Conservation (phyloP, 805 yeast genomes). For the Henningerozyma blattae region DNA sequence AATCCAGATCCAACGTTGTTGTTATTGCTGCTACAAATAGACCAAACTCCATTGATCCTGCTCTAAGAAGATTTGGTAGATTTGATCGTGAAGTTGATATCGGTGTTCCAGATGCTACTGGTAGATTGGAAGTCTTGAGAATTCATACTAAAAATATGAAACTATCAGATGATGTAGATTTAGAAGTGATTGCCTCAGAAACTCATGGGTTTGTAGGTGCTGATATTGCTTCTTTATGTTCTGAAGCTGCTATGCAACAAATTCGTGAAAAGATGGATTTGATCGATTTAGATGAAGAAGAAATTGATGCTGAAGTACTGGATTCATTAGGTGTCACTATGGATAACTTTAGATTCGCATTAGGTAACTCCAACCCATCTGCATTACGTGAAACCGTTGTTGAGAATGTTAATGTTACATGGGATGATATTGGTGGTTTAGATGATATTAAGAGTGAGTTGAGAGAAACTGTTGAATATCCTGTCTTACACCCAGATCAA, state of each 20-base stretch:
- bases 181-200: slow-evolving; percentile 90
- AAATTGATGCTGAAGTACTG: slow-evolving; percentile 91
- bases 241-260: slow-evolving; percentile 99
- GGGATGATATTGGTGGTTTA: slow-evolving; percentile 99
- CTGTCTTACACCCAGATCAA: slow-evolving; percentile 97
- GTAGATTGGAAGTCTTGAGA: slow-evolving; percentile 90
- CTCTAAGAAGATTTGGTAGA: slow-evolving; percentile 76
- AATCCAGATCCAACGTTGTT: slow-evolving; percentile 94
- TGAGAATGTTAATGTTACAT: slow-evolving; percentile 93
- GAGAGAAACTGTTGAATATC: slow-evolving; percentile 97
- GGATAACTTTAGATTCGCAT: slow-evolving; percentile 96
- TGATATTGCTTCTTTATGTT: slow-evolving; percentile 93
- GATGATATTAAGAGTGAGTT: slow-evolving; percentile 93
- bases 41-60: slow-evolving; percentile 64
- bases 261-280: slow-evolving; percentile 98
- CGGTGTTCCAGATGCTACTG: slow-evolving; percentile 95
- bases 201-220: slow-evolving; percentile 99
- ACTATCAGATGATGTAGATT: slow-evolving; percentile 85
- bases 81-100: slow-evolving; percentile 84
- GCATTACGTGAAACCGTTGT: slow-evolving; percentile 99
- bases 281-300: slow-evolving; percentile 35
- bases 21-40: slow-evolving; percentile 94
- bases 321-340: slow-evolving; percentile 95
- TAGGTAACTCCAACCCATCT: slow-evolving; percentile 96
- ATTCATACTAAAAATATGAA: slow-evolving; percentile 99